These are phyloP conservation scores for Hygrophorus russula DNA, from an alignment of 768 basidiomycete genomes.

Conservation along the genomic window DNA sequence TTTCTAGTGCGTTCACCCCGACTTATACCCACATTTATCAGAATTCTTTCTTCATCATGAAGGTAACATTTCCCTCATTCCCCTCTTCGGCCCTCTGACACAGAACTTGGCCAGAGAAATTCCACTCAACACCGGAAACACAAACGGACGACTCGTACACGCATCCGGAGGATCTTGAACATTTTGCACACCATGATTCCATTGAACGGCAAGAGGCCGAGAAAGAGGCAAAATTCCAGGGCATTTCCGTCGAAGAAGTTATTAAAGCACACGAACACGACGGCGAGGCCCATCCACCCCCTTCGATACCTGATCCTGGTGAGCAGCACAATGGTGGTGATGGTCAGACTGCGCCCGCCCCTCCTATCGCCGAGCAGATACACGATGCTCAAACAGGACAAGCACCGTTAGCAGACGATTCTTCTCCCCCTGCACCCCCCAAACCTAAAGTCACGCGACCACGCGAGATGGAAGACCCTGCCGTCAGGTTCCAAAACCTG, in stretches of 20 bases:
- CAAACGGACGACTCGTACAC: conserved; percentile 92
- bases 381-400: conserved; percentile 5
- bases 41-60: conserved; percentile 98
- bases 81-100: neutral
- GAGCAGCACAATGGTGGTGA: conserved; percentile 16
- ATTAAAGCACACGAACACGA: conserved; percentile 36
- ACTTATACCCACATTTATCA: conserved; percentile 14
- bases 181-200: conserved; percentile 78
- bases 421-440: conserved; percentile 15
- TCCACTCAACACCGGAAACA: conserved; percentile 92
- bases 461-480: conserved; percentile 64
- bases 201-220: conserved; percentile 83
- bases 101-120: conserved; percentile 47
- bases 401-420: neutral
- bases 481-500: conserved; percentile 46
- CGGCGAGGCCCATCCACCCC: conserved; percentile 16
- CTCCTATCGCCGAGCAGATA: conserved; percentile 9
- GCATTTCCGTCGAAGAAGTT: conserved; percentile 67
- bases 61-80: conserved; percentile 36
- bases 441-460: conserved; percentile 50
- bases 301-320: conserved; percentile 11
- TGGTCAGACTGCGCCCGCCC: conserved; percentile 6
- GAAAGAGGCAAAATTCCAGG: conserved; percentile 76
- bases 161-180: conserved; percentile 89
- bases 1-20: neutral